Conservation (phyloP, 1,139 yeast species). For the Yarrowia galli region DNA sequence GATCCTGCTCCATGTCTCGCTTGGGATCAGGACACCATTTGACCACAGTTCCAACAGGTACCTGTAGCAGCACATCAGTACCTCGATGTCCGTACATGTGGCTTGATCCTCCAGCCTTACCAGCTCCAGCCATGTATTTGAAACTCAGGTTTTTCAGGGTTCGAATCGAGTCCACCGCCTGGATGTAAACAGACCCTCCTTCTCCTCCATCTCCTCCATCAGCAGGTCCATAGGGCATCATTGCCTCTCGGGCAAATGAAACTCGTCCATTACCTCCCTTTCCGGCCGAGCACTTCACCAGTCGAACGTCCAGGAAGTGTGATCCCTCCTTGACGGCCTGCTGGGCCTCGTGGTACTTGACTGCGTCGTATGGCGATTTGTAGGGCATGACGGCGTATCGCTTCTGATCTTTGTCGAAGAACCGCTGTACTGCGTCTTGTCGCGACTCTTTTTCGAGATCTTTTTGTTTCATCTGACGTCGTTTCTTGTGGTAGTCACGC, state of each 20-base stretch:
- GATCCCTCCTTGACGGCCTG: constrained; percentile 44
- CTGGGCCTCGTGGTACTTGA: constrained; percentile 45
- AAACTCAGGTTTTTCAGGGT: constrained; percentile 69
- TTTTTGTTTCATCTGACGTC: constrained; percentile 17
- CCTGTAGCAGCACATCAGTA: constrained; percentile 75
- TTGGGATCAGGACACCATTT: constrained; percentile 86
- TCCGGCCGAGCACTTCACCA: constrained; percentile 76
- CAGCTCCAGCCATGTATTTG: constrained; percentile 74
- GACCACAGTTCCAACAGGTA: constrained; percentile 89
- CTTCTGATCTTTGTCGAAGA: constrained; percentile 36
- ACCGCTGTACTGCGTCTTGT: constrained; percentile 26
- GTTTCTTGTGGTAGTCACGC: constrained; percentile 27
- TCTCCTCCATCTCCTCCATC: constrained; percentile 98
- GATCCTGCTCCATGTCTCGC: constrained; percentile 42
- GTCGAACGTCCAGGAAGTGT: constrained; percentile 62
- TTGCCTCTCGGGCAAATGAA: constrained; percentile 86
- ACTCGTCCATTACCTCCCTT: constrained; percentile 89
- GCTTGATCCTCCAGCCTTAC: constrained; percentile 71
- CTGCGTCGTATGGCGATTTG: constrained; percentile 47
- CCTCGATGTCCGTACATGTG: constrained; percentile 89
- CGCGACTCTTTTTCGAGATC: constrained; percentile 33
- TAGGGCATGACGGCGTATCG: constrained; percentile 41
- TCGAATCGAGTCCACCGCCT: constrained; percentile 73
- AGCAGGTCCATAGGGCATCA: constrained; percentile 87
- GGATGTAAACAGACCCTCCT: constrained; percentile 87